phyloP scores from a whole-genome alignment of 805 yeast species.

The Monosporozyma yasuniensis region DNA sequence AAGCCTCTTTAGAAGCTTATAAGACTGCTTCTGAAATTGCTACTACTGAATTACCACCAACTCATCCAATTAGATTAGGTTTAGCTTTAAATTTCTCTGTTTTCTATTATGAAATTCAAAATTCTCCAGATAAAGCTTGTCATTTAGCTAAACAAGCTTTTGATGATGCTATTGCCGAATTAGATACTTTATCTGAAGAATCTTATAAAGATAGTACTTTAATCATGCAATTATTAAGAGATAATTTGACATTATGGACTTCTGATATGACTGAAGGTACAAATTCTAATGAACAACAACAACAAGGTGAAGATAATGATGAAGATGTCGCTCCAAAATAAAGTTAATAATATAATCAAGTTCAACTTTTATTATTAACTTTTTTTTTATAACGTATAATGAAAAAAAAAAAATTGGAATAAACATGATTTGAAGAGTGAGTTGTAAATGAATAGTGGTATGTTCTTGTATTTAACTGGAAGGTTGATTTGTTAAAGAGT shows the following conservation, averaged over 20 bases:
- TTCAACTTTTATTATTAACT: background rate
- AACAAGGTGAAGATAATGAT: constrained; percentile 9
- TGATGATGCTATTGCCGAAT: constrained; percentile 97
- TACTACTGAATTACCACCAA: constrained; percentile 92
- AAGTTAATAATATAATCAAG: constrained; percentile 3
- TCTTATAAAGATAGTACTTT: constrained; percentile 97
- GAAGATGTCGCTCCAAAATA: constrained; percentile 24
- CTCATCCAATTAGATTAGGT: constrained; percentile 97
- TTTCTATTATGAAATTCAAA: constrained; percentile 94
- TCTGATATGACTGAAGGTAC: constrained; percentile 49
- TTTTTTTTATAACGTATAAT: background rate
- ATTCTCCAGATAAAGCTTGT: constrained; percentile 98
- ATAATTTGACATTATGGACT: constrained; percentile 97
- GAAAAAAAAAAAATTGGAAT: background rate
- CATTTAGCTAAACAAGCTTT: constrained; percentile 98
- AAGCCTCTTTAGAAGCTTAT: constrained; percentile 87
- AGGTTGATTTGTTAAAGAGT: too few relatives aligned
- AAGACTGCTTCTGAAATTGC: constrained; percentile 95
- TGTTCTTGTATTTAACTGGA: too few relatives aligned
- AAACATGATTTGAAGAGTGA: background rate
- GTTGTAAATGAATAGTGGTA: too few relatives aligned
- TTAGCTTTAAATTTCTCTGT: constrained; percentile 96
- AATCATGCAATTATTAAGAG: constrained; percentile 98
- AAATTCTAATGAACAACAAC: background rate
- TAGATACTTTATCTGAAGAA: constrained; percentile 95